Base-by-base conservation (phyloP, 345 rosid genomes). In the Mallotus nudiflorus region DNA sequence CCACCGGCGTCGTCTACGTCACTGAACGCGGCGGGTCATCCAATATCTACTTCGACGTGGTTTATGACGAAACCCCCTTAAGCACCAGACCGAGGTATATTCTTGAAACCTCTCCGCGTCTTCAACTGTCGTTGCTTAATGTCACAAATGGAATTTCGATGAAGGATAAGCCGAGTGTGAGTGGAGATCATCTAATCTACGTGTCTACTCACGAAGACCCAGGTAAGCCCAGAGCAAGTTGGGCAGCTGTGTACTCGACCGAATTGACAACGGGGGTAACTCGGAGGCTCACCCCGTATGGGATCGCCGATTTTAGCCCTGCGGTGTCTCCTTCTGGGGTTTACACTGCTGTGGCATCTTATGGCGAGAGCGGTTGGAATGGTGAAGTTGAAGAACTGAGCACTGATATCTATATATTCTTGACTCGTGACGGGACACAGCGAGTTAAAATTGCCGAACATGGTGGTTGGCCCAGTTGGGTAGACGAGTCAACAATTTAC, bases 381-480 rank as follows among this genome's bases (percentile, higher is more conserved):
- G 94, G 98, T 22, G 96, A 91, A 66, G 87, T 89, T 18, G 90
- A 85, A 76, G 93, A 85, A 72, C 85, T 93, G 16, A 81, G 80
- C 39, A 89, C 96, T 22, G 92, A 91, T 71, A 86, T 93, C 66
- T 91, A 88, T 33, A 69, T 89, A 0, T 93, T 89, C 81, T 75
- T 74, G 73, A 93, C 96, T 75, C 78, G 84, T n/a, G 91, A 93
- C 65, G 97, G 96, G 69, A 73, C 83, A 74, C 82, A 46, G 39
- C 84, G 96, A 62, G 86, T 84, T 69, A 93, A 91, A 83, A 86
- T 86, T 15, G 88, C 88, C 42, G 86, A 89, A 62, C 91, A 85
- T 75, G 97, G 96, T 51, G 98, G 94, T 0, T 93, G 98, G 98
- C 96, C 97, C 62, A 76, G 87, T 77, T 91, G 94, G 98, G 87